Conservation (phyloP, 1,139 yeast genomes). For the Hansenula anomala region DNA sequence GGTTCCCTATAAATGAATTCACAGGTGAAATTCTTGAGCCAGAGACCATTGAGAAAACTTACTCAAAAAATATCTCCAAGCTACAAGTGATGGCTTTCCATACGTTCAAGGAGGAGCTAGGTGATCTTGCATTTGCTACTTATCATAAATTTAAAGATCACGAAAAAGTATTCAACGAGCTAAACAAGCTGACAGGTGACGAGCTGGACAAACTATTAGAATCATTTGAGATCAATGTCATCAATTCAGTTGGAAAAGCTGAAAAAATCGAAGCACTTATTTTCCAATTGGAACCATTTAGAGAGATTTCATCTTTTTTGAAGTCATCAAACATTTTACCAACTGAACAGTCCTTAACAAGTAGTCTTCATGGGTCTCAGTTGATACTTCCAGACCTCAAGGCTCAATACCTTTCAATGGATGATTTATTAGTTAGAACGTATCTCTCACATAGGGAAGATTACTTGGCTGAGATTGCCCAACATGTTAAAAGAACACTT, state of each 20-base stretch:
- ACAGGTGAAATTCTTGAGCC: constrained; percentile 27
- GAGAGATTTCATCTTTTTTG: no score
- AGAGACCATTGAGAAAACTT: constrained; percentile 13
- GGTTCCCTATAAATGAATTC: constrained; percentile 40
- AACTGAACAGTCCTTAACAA: background rate
- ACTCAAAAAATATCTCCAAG: constrained; percentile 13
- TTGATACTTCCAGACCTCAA: background rate
- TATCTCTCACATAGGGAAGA: constrained; percentile 20
- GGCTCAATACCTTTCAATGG: constrained; percentile 20
- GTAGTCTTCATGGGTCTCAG: background rate
- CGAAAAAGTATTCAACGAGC: background rate
- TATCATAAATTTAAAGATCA: background rate
- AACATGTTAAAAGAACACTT: constrained; percentile 23
- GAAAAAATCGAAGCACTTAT: background rate
- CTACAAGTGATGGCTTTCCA: constrained; percentile 13
- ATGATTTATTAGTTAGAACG: constrained; percentile 30
- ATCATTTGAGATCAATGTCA: no score
- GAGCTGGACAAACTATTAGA: no score
- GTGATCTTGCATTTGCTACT: constrained; percentile 3
- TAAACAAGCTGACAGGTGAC: background rate
- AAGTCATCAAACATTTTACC: no score
- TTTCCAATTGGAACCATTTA: background rate
- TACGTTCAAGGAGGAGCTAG: constrained; percentile 3
- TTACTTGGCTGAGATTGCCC: constrained; percentile 18
- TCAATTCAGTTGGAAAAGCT: background rate